Evolutionary conservation across 2,329 filamentous ascomycete species (phyloP).

Genomic region (Cladosporium sp.): DNA sequence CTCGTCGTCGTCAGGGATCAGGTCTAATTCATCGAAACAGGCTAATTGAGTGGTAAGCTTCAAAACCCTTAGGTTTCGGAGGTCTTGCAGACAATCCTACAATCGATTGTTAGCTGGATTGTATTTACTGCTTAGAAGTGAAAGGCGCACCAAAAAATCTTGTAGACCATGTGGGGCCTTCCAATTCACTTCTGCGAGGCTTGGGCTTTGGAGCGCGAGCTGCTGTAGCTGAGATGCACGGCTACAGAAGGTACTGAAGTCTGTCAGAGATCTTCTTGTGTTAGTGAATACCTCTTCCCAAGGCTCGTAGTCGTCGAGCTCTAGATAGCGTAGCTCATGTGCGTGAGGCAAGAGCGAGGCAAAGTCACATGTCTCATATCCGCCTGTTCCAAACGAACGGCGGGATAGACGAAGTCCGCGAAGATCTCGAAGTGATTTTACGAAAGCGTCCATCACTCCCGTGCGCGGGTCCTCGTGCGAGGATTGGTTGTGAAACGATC

Average conservation of each 20-base stretch:
- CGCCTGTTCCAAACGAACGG: neutral
- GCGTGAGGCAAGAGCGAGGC: neutral
- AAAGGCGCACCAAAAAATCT: neutral
- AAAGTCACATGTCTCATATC: neutral
- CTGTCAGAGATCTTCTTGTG: too few relatives aligned
- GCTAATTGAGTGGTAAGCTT: neutral
- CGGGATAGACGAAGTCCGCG: neutral
- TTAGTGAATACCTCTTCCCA: neutral
- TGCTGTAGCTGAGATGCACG: neutral
- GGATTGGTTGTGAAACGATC: neutral
- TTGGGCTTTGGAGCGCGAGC: neutral
- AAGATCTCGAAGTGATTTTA: neutral
- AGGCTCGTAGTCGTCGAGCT: neutral
- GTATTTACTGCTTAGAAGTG: too few relatives aligned
- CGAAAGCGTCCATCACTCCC: neutral
- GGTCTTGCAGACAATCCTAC: neutral
- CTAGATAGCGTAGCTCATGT: neutral
- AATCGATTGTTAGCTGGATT: neutral
- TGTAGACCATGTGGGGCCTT: neutral
- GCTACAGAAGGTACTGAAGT: neutral
- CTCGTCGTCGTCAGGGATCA: neutral
- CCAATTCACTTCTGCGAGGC: neutral
- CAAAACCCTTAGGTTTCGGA: neutral
- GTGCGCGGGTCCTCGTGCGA: neutral
- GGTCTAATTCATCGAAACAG: neutral